Base-by-base conservation (phyloP, 108 stramenopile genomes). In the Stephanodiscus triporus region DNA sequence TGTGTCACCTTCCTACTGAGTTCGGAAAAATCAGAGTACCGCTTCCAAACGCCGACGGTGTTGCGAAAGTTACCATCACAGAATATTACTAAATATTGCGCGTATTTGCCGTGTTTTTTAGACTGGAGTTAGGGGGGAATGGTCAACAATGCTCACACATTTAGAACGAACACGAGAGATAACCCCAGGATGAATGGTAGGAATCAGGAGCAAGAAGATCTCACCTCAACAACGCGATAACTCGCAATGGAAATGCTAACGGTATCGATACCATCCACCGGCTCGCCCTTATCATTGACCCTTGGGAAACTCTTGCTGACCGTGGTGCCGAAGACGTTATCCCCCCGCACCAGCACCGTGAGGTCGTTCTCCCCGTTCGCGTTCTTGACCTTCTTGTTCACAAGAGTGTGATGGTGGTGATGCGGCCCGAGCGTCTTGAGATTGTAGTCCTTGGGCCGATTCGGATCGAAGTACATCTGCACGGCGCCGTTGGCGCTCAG, bases 21-120 rank as follows among this genome's bases (percentile, higher is more conserved):
- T 56, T 83, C 78, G 36, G 88, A 87, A 78, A 96, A 96, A 69
- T 96, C 92, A 2, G 91, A 90, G 66, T 90, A 94, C 11, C 95
- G 84, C 69, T 94, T 93, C 95, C 95, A 96, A 4, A 96, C 91
- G 6, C 95, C 95, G 51, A 94, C 77, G 10, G 92, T 96, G 60
- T 93, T 89, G 24, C 88, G 85, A 48, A 93, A 90, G 68, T 85
- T 86, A 19, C 93, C 90, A 68, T 91, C 90, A 9, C 91, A 83
- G 59, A 89, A 91, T 67, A 95, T 91, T 34, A 95, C 93, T 0
- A 92, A 82, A 58, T 88, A 95, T 76, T 95, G 93, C 10, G 93
- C 93, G 68, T 90, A 90, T 56, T 92, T 91, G 63, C 90, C 90
- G 38, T 83, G 83, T 61, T 90, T 90, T 68, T 89, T 87, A 34